Evolutionary conservation across 2,329 filamentous ascomycete genomes (phyloP), one percentile per base, ranked within the genome.

Genomic region (Arthrobotrys megalospora): DNA sequence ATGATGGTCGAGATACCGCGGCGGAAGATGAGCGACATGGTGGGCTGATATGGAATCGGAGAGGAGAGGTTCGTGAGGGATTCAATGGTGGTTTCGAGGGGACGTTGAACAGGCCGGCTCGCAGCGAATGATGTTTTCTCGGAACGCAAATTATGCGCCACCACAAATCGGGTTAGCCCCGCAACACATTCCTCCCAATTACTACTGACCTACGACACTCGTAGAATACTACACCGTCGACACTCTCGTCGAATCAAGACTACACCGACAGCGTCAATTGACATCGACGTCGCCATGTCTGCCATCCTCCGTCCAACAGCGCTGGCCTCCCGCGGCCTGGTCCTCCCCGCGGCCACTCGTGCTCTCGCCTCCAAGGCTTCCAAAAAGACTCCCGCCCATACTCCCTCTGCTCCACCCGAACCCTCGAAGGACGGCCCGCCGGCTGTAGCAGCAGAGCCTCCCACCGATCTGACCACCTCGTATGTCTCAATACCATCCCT

Each of bases 1-100:
- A 99, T 97, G 86, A 99, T 92, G 89, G 96, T 97, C 85, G 96
- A 98, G 85, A 97, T 92, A 89, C 90, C 92, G 88, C 94, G 91
- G 87, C 92, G 93, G 84, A 91, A 90, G 84, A 96, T 89, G 90
- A 91, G 96, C 89, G 93, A 97, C 94, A 97, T 97, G 87, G 87
- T 93, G 41, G 89, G 85, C 83, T 82, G 28, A 10, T 38, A 28
- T 58, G 47, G 48, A 60, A 36, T 48, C 34, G 45, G 66, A 45
- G 43, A 32, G 53, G 55, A 64, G 58, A 19, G 47, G 45, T 45
- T 52, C 36, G 12, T 2, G 50, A 67, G n/a, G 6, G 34, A 21
- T 19, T 60, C 50, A 32, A 12, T n/a, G 50, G 53, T 71, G 50
- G 36, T 60, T 60, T 58, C 47, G 43, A 50, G 32, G 32, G 60